Percentiles rank a stretch among this genome's conserved stretches.
These are phyloP conservation scores for Talaromyces wortmannii DNA, from an alignment of 495 filamentous ascomycete genomes.

Conservation along the genomic window DNA sequence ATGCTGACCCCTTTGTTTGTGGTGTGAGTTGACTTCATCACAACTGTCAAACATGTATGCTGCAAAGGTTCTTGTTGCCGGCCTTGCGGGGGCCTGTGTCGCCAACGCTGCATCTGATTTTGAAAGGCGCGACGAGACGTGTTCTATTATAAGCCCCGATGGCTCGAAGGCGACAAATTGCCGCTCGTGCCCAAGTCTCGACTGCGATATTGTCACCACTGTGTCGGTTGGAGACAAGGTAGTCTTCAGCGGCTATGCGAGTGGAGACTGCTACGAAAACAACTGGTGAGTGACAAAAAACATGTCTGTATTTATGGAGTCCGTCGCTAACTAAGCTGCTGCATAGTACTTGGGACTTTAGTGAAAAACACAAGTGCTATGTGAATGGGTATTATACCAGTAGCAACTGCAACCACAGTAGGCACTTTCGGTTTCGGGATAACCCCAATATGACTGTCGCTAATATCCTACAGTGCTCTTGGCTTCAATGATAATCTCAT, in stretches of 20 bases:
- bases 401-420: constrained; percentile 3
- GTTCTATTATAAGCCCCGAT: not conserved
- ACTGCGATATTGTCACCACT: not conserved
- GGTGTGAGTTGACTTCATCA: no score
- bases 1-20: no score
- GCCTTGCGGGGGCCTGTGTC: not conserved
- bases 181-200: constrained; percentile 3
- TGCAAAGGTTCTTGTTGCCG: not conserved
- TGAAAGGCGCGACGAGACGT: not conserved
- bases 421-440: not conserved
- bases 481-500: not conserved
- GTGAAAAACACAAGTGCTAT: constrained; percentile 4
- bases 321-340: not conserved
- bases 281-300: constrained; percentile 4
- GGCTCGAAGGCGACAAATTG: not conserved
- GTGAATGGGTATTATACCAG: constrained; percentile 10
- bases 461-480: not conserved
- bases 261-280: constrained; percentile 3
- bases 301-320: not conserved
- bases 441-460: not conserved
- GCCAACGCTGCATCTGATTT: not conserved
- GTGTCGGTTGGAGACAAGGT: not conserved
- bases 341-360: constrained; percentile 5
- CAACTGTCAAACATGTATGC: not conserved
- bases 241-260: constrained; percentile 4